Evolutionary conservation across 495 filamentous ascomycete genomes (phyloP).

Genomic region (Aspergillus ellipticus): DNA sequence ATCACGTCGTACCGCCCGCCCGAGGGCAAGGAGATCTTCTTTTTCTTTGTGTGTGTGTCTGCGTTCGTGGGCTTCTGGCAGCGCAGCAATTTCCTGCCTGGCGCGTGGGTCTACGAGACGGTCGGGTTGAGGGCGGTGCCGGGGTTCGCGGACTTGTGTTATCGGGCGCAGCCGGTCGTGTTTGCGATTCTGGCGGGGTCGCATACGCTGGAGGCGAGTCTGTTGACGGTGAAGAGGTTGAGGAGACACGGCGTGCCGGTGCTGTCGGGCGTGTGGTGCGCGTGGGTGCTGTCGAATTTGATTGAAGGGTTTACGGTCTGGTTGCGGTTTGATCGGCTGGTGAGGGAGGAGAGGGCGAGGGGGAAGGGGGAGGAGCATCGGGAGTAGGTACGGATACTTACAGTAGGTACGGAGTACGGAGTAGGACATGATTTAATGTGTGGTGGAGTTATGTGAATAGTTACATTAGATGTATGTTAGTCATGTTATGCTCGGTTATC

Average conservation of each 20-base stretch:
- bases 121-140: conserved; percentile 41
- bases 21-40: conserved; percentile 25
- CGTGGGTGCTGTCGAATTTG: conserved; percentile 55
- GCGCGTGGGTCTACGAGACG: conserved; percentile 49
- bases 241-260: conserved; percentile 53
- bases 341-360: conserved; percentile 48
- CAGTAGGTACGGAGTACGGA: too few species aligned
- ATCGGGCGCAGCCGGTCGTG: conserved; percentile 43
- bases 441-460: too few species aligned
- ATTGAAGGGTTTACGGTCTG: conserved; percentile 57
- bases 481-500: too few species aligned
- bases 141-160: conserved; percentile 48
- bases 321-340: conserved; percentile 52
- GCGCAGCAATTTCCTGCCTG: conserved; percentile 52
- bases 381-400: conserved; percentile 18
- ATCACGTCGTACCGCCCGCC: conserved; percentile 55
- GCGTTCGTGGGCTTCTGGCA: conserved; percentile 42
- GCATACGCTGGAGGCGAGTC: conserved; percentile 51
- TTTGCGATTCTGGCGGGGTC: conserved; percentile 44
- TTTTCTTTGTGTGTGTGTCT: conserved; percentile 45
- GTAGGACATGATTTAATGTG: too few species aligned
- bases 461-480: too few species aligned
- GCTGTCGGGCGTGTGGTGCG: conserved; percentile 54
- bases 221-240: conserved; percentile 50
- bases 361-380: conserved; percentile 42